These are phyloP conservation scores for Berkeleyomyces rouxiae DNA, from an alignment of 2,329 filamentous ascomycete species.

Conservation along the genomic window DNA sequence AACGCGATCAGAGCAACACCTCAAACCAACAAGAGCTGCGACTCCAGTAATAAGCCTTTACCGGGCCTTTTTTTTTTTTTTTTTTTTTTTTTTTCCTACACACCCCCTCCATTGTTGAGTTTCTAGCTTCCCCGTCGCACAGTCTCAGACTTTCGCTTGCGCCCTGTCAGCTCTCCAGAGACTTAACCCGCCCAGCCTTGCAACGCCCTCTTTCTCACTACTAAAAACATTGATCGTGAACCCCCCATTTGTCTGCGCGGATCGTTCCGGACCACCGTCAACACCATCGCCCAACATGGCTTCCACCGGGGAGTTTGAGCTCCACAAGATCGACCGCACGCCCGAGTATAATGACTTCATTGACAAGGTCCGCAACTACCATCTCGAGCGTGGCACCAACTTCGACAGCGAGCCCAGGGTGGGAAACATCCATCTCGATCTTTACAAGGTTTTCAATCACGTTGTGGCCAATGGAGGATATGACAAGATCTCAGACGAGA, in stretches of 20 bases:
- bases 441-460: conserved; percentile 61
- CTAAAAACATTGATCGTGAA: background rate
- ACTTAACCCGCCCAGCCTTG: background rate
- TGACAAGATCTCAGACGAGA: conserved; percentile 67
- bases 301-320: conserved; percentile 23
- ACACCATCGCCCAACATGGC: conserved; percentile 19
- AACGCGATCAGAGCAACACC: background rate
- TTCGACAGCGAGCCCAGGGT: conserved; percentile 73
- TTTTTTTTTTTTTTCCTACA: background rate
- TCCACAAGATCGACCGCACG: conserved; percentile 38
- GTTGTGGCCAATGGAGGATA: conserved; percentile 69
- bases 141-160: background rate
- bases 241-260: background rate
- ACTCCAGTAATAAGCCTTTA: background rate
- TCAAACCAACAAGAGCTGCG: background rate
- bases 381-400: conserved; percentile 60
- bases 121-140: background rate
- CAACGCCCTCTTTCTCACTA: background rate
- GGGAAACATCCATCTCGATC: conserved; percentile 57
- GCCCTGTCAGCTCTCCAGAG: background rate
- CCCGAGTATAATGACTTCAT: conserved; percentile 69
- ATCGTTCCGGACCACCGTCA: background rate
- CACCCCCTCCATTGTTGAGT: background rate
- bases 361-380: conserved; percentile 52
- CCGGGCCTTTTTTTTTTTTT: background rate